These are phyloP conservation scores for Exophiala sp. DNA, from an alignment of 2,329 filamentous ascomycete species.

Conservation along the genomic window DNA sequence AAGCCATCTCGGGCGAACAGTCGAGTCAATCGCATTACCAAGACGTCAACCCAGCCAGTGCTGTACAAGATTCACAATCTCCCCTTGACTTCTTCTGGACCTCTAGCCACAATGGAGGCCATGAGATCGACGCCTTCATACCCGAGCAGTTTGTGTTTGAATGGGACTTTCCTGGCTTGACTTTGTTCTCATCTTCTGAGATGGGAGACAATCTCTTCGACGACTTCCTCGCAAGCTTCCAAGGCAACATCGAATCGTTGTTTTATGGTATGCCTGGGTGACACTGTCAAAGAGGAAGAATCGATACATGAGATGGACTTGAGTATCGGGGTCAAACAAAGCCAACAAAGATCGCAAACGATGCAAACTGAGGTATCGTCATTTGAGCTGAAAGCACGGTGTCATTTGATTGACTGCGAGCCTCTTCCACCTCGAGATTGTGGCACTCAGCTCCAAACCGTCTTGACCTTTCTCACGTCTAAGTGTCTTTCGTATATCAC, in stretches of 20 bases:
- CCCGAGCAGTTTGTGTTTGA: slow-evolving; percentile 57
- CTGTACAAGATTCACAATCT: slow-evolving; percentile 2
- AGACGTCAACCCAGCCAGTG: background rate
- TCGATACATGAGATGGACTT: too few relatives aligned
- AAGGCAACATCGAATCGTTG: slow-evolving; percentile 6
- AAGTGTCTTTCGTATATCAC: too few relatives aligned
- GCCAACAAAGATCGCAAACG: too few relatives aligned
- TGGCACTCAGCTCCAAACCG: too few relatives aligned
- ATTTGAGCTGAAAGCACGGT: too few relatives aligned
- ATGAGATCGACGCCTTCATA: slow-evolving; percentile 53
- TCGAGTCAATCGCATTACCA: background rate
- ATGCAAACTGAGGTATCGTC: too few relatives aligned
- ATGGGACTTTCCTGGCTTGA: slow-evolving; percentile 56
- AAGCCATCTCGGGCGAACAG: slow-evolving; percentile 40
- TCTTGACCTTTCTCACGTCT: too few relatives aligned
- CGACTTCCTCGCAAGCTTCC: slow-evolving; percentile 37
- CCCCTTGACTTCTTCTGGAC: slow-evolving; percentile 35
- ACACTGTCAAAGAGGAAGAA: background rate
- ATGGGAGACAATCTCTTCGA: slow-evolving; percentile 49
- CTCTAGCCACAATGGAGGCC: slow-evolving; percentile 36
- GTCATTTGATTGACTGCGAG: too few relatives aligned
- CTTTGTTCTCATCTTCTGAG: slow-evolving; percentile 48
- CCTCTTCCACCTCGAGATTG: too few relatives aligned
- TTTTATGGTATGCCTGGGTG: slow-evolving; percentile 35
- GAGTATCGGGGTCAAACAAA: too few relatives aligned